Percentiles rank a stretch among this genome's conserved stretches.
Conservation (phyloP, 192 early-diverging fungal species). For the Podila horticola region DNA sequence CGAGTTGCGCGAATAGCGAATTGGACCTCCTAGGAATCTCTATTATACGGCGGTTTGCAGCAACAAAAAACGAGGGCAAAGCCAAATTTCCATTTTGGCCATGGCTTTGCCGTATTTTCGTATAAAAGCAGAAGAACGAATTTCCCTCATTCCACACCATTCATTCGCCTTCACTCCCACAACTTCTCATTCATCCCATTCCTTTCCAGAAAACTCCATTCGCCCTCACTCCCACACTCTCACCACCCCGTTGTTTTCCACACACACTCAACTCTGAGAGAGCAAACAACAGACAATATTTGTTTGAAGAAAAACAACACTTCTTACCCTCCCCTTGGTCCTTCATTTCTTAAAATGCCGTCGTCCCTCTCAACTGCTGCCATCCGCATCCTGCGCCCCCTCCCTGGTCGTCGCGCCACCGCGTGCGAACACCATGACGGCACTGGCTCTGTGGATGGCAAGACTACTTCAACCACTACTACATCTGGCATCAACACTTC, state of each 20-base stretch:
- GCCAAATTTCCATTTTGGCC: not conserved
- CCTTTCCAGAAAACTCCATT: not conserved
- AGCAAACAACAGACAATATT: not conserved
- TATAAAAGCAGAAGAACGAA: not conserved
- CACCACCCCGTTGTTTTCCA: not conserved
- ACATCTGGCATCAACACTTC: not conserved
- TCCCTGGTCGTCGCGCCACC: not conserved
- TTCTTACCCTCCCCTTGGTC: not conserved
- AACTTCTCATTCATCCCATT: not conserved
- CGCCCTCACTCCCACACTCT: not conserved
- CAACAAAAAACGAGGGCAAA: not conserved
- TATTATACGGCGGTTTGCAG: too few species aligned
- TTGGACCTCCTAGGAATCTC: too few species aligned
- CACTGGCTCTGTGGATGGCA: not conserved
- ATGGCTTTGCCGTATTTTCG: not conserved
- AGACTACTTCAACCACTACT: not conserved
- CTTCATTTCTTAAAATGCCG: constrained; percentile 6
- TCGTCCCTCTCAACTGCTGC: constrained; percentile 1
- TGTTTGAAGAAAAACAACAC: not conserved
- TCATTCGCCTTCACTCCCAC: constrained; percentile 1
- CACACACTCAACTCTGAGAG: not conserved
- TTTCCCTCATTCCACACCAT: not conserved
- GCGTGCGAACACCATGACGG: not conserved
- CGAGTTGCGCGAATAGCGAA: too few species aligned
- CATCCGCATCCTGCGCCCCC: constrained; percentile 25